Conservation (phyloP, 2,329 filamentous ascomycete genomes). For the Fusarium sp. region DNA sequence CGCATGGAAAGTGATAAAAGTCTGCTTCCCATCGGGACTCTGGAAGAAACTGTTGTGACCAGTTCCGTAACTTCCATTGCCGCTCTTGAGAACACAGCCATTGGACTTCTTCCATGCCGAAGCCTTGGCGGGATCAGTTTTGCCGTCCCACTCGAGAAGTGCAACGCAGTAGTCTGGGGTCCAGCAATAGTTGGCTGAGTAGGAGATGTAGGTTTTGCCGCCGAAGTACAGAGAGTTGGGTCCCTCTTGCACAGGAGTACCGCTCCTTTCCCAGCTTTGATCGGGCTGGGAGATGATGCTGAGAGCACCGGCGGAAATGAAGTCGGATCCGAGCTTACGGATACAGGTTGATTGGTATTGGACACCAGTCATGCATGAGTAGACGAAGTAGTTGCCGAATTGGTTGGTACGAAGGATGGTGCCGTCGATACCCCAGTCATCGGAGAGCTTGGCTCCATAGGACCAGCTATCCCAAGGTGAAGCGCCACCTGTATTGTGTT, state of each 20-base stretch:
- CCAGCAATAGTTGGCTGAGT: slow-evolving; percentile 68
- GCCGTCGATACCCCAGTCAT: slow-evolving; percentile 65
- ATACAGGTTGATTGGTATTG: slow-evolving; percentile 53
- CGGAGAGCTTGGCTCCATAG: slow-evolving; percentile 60
- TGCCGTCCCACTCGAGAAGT: slow-evolving; percentile 63
- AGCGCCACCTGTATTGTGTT: slow-evolving; percentile 54
- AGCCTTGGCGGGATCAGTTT: slow-evolving; percentile 56
- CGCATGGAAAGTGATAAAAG: slow-evolving; percentile 67
- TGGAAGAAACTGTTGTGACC: slow-evolving; percentile 70
- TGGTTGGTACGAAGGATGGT: slow-evolving; percentile 61
- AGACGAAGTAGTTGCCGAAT: slow-evolving; percentile 63
- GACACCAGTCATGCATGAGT: slow-evolving; percentile 61
- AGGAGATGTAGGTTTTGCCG: slow-evolving; percentile 64
- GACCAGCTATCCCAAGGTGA: slow-evolving; percentile 63
- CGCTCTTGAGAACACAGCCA: slow-evolving; percentile 62
- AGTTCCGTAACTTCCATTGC: slow-evolving; percentile 67
- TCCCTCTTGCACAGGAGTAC: slow-evolving; percentile 65
- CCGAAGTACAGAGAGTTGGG: slow-evolving; percentile 64
- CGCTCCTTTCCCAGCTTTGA: slow-evolving; percentile 61
- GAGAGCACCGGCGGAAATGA: slow-evolving; percentile 54
- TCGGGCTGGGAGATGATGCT: slow-evolving; percentile 63
- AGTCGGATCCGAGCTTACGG: slow-evolving; percentile 53
- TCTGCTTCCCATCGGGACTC: slow-evolving; percentile 64
- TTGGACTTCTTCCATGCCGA: slow-evolving; percentile 62
- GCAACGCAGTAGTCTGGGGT: slow-evolving; percentile 65